Evolutionary conservation across 2,329 filamentous ascomycete genomes (phyloP), one percentile per base, ranked within the genome.

Genomic region (Dendryphion nanum): DNA sequence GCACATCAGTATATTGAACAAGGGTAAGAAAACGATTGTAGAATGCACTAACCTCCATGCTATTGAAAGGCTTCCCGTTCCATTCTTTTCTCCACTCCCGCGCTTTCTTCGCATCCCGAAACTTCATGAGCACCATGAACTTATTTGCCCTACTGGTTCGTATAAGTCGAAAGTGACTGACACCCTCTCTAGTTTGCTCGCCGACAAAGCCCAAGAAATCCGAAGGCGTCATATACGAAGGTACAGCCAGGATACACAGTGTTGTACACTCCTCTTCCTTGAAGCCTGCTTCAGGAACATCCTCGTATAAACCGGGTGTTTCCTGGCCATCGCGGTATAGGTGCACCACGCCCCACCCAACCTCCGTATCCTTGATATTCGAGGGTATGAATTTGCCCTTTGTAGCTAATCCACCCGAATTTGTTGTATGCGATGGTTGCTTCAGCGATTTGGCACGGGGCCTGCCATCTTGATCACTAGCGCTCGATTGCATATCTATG

Each of bases 121-220:
- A 96, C 69, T 95, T 96, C 79, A 98, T 86, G 44, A 98, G 74
- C 18, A 95, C 91, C 75, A 98, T 86, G 69, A 97, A 97, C 45
- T 90, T 81, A 65, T 94, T 96, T 64, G 89, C 83, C 47, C 83
- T 78, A 37, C 85, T 86, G 1, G 93, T 97, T 74, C 89, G 83
- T 39, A 98, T 86, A 80, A 98, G 89, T 37, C 93, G 78, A 61
- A 95, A 95, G 70, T 98, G 93, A 53, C 85, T 93, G 41, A 98
- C 88, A 43, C 90, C 79, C 41, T 86, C 81, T 61, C 86, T 80
- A 63, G 91, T 95, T 59, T 82, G 82, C 61, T 95, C 87, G 3
- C 93, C 93, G 5, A 97, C 80, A 54, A 94, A 97, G 0, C 89
- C 90, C 47, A 97, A 70, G 42, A 98, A 88, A 58, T 97, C 91